Evolutionary conservation across 441 rosid genomes (phyloP).

Genomic region (Sinapis alba): DNA sequence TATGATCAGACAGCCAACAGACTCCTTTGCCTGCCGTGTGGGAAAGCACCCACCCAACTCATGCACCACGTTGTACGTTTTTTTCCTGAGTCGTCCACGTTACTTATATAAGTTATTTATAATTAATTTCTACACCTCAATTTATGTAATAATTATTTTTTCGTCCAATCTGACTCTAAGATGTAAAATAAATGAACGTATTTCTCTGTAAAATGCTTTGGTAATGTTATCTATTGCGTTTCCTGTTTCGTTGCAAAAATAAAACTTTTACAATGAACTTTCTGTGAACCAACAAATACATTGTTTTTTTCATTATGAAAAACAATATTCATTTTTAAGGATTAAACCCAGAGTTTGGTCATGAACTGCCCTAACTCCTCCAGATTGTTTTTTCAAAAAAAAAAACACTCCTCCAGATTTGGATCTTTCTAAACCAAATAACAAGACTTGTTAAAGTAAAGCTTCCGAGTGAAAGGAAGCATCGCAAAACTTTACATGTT

Average conservation of each 20-base stretch:
- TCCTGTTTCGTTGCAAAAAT: background rate
- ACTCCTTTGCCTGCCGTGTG: slow-evolving; percentile 37
- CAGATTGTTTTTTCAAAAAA: too few species aligned
- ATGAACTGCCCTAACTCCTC: background rate
- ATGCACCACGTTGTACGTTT: slow-evolving; percentile 27
- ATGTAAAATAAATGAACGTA: background rate
- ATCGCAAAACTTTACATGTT: background rate
- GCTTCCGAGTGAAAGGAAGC: background rate
- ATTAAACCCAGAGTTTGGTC: background rate
- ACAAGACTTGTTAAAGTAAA: background rate
- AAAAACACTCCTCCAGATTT: too few species aligned
- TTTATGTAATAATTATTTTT: background rate
- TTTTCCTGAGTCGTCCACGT: background rate
- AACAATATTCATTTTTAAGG: too few species aligned
- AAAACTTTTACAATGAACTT: background rate
- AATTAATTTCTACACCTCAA: background rate
- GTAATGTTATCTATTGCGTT: background rate
- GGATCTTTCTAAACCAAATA: background rate
- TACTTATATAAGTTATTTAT: slow-evolving; percentile 2
- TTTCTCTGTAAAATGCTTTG: background rate
- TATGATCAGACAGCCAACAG: slow-evolving; percentile 14
- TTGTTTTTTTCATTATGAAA: too few species aligned
- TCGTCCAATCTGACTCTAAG: background rate
- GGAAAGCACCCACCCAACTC: slow-evolving; percentile 18
- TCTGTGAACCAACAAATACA: background rate